A percentile compares a stretch with the other conserved stretches of the same genome.
Evolutionary conservation across 768 basidiomycete genomes (phyloP).

Genomic region (Trametes cubensis): DNA sequence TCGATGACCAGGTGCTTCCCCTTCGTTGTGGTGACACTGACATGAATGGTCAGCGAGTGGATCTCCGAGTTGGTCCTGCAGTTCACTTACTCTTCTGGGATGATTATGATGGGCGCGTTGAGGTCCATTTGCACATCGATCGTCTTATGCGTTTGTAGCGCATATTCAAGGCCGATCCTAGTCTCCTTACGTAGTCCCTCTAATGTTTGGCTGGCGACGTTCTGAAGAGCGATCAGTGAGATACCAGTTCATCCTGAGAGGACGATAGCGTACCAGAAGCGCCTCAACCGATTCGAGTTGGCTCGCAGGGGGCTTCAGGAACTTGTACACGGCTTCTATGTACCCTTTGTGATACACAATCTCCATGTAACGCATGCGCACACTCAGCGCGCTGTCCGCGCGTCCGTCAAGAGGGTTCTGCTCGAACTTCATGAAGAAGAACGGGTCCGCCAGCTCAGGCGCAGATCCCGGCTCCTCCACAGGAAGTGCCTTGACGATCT

Average conservation of each 20-base stretch:
- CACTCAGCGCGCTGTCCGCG: slow-evolving; percentile 87
- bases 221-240: slow-evolving; percentile 46
- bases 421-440: slow-evolving; percentile 92
- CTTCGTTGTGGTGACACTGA: slow-evolving; percentile 70
- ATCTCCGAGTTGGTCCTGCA: not conserved
- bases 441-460: slow-evolving; percentile 48
- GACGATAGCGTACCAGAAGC: slow-evolving; percentile 60
- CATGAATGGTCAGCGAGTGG: slow-evolving; percentile 8
- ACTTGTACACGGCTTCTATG: slow-evolving; percentile 86
- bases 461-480: slow-evolving; percentile 24
- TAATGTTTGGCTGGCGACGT: slow-evolving; percentile 88
- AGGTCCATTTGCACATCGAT: slow-evolving; percentile 95
- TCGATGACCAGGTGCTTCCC: slow-evolving; percentile 91
- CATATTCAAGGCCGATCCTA: slow-evolving; percentile 90
- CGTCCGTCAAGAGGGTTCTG: slow-evolving; percentile 88
- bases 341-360: slow-evolving; percentile 95
- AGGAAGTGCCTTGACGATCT: slow-evolving; percentile 21
- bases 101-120: slow-evolving; percentile 95
- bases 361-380: slow-evolving; percentile 94
- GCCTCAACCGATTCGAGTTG: slow-evolving; percentile 96
- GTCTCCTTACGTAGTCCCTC: slow-evolving; percentile 95
- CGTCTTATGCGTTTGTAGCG: slow-evolving; percentile 91
- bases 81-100: slow-evolving; percentile 81
- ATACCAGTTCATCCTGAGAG: not conserved
- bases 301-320: slow-evolving; percentile 92